Base-by-base conservation (phyloP, 2,329 filamentous ascomycete species). In the Cladophialophora exuberans region DNA sequence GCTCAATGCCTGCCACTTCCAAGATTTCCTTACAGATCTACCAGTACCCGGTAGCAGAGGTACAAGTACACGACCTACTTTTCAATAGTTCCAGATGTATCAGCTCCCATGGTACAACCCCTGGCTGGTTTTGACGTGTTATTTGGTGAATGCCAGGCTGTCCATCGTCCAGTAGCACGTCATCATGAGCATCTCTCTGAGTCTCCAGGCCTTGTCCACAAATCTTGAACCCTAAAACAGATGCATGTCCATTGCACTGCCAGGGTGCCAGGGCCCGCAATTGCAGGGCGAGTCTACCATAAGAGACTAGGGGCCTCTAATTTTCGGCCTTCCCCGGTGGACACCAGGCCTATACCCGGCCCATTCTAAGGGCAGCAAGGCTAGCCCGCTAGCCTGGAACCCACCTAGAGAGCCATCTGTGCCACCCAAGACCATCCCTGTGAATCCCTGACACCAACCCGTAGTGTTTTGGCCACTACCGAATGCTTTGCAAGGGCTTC, bases 141-240 rank as follows among this genome's bases (percentile, higher is more conserved):
- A 9, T 25, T 39, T 36, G 44, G 36, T 48, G 44, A 36, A 30
- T 11, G 36, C 26, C 44, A 48, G 44, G 44, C 44, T 48, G 44
- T 28, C 30, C 20, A 30, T 10, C 4, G 30, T 38, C 44, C 44
- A 48, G 25, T 48, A 48, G 7, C 7, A 48, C 18, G 39, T 22
- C 39, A 25, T 22, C 20, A 23, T 42, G 18, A 23, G 38, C 22
- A n/a, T 7, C 22, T 22, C 7, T 22, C 38, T 22, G 7, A 42
- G 38, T n/a, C 18, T n/a, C 39, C 10, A 13, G 20, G 18, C 22
- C 39, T 23, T 42, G 39, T 23, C 39, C 33, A 17, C 15, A 17
- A 36, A 20, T 6, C 35, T 3, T 38, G 35, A 15, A 39, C 13
- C 15, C 17, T 39, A 4, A 39, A 31, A 31, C 28, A 31, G 28